Base-by-base conservation (phyloP, 306 rosid genomes). In the Trifolium fragiferum region DNA sequence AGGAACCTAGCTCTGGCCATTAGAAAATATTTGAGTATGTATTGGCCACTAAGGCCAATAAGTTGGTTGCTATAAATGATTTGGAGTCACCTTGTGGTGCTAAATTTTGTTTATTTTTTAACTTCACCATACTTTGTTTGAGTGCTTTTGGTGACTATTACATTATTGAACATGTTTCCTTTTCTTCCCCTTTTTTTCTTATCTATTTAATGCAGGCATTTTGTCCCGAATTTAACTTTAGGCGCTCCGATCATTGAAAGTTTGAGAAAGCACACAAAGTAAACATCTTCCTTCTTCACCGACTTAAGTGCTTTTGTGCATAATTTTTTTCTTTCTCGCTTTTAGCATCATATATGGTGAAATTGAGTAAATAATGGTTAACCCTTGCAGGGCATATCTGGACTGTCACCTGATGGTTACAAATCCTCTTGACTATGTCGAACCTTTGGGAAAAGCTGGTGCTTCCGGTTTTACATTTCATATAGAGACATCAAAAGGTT, bases 391-490 rank as follows among this genome's bases (percentile, higher is more conserved):
- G 79, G 97, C 96, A 25, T 95, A 95, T 89, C 83, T 95, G 71
- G 99, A 95, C 79, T 95, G 98, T 70, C 99, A 95, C 80, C 96
- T 95, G 69, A 93, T 93, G 98, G 98, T 93, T 59, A 90, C 98
- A 14, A 93, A 93, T 81, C 98, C 98, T 59, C 82, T 90, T 72
- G 96, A 90, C 86, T 93, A 90, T 74, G 89, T 92, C 77, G 97
- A 95, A 69, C 90, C 97, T 68, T 37, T 95, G 78, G 90, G 82
- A 66, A 92, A 79, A 84, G 97, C 99, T 62, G 98, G 98, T 67
- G 98, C 99, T 77, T 95, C 98, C 7, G 98, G 98, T 69, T 92
- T 92, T 76, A 95, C 99, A 33, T 95, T 95, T 81, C 99, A 95
- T 46, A 83, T 89, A 8, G 99, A 94, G 87, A 76, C 84, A 69